Evolutionary conservation across 495 filamentous ascomycete species (phyloP), one percentile per base, ranked within the genome.

Genomic region (Hapsidospora chrysogenum): DNA sequence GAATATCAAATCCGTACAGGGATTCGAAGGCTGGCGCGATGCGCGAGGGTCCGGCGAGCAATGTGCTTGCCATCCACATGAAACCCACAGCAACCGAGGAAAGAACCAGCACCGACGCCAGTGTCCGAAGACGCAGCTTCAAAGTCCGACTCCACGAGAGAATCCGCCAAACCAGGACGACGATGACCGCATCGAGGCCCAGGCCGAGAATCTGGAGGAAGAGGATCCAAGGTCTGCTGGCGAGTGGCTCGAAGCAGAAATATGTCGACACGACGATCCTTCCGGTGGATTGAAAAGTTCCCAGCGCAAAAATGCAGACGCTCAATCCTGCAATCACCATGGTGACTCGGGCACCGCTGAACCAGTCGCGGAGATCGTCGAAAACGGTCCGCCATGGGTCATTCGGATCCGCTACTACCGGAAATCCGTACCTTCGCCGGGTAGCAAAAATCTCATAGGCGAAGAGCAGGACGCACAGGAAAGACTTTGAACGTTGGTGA

Each of bases 121-220:
- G 46, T 42, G 25, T 42, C 38, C 13, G 57, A 14, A 18, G 62
- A 33, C 45, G 52, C 17, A 67, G 45, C 32, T 53, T 60, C 15
- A 57, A 60, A 1, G 61, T 61, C 26, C 60, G 45, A 5, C 54
- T 42, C 60, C 60, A 64, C 26, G 59, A 57, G n/a, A 67, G 46
- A 9, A 63, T 48, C 10, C 61, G 56, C 61, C 61, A 65, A 4
- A 44, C 15, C 15, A 60, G 38, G 15, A 61, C 42, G 34, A 54
- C 36, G 38, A 65, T 57, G 34, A 42, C 28, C 7, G 53, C 50
- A 38, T 67, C 61, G 17, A 56, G 46, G 15, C 56, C 25, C n/a
- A 67, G 43, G 13, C 58, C 55, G 21, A 44, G 3, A 46, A 52
- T 56, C 34, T 67, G 61, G 0, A 52, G 35, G 9, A 46, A 35